Conservation (phyloP, 176 grass and related monocot species). For the Neostapfia colusana region DNA sequence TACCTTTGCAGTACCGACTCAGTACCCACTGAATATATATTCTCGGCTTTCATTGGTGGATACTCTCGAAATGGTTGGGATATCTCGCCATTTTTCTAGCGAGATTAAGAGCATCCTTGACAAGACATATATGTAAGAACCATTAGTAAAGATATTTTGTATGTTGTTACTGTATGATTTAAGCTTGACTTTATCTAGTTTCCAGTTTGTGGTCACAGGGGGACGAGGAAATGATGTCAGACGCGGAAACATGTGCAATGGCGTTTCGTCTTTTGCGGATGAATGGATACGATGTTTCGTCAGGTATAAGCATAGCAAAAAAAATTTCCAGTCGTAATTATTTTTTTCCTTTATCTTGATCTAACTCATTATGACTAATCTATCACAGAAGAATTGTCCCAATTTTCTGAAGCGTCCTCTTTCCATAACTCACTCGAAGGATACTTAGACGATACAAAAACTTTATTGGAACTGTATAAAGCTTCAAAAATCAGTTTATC, state of each 20-base stretch:
- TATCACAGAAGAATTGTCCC: conserved; percentile 36
- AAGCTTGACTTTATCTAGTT: conserved; percentile 16
- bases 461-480: conserved; percentile 67
- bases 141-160: neutral
- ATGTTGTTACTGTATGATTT: neutral
- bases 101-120: conserved; percentile 72
- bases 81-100: conserved; percentile 47
- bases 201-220: conserved; percentile 71
- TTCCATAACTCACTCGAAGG: conserved; percentile 53
- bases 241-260: conserved; percentile 61
- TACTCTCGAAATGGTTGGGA: conserved; percentile 56
- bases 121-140: conserved; percentile 46
- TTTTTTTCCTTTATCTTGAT: neutral
- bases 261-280: conserved; percentile 72
- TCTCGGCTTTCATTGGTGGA: conserved; percentile 64
- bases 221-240: conserved; percentile 59
- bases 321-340: neutral
- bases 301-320: conserved; percentile 43
- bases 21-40: conserved; percentile 53
- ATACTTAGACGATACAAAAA: conserved; percentile 50
- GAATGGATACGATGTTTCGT: conserved; percentile 75
- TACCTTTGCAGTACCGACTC: conserved; percentile 52
- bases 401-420: conserved; percentile 37
- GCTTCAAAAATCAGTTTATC: conserved; percentile 61
- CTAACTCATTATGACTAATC: neutral